These are phyloP conservation scores for Sugiyamaella marilandica DNA, from an alignment of 805 yeast species.

Conservation along the genomic window DNA sequence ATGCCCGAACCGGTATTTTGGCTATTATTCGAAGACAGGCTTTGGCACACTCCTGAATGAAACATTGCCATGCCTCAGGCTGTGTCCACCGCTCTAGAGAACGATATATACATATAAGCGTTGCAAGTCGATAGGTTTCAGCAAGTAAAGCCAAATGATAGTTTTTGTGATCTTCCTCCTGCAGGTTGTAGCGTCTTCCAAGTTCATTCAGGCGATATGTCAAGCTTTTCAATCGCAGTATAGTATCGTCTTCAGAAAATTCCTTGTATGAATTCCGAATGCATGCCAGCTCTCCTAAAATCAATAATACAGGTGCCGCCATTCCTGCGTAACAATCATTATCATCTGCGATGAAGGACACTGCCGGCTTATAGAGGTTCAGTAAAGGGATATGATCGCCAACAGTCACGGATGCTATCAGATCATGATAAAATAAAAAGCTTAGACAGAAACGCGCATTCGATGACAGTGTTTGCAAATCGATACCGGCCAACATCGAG, in stretches of 20 bases:
- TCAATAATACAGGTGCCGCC: not conserved
- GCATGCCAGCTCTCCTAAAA: constrained; percentile 2
- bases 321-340: constrained; percentile 4
- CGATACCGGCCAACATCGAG: not conserved
- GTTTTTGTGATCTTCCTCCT: not conserved
- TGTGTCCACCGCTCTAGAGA: too few relatives aligned
- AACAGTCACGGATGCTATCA: constrained; percentile 3
- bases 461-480: not conserved
- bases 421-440: constrained; percentile 4
- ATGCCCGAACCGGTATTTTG: constrained; percentile 1
- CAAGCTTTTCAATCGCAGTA: too few relatives aligned
- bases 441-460: constrained; percentile 1
- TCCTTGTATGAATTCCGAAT: not conserved
- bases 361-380: not conserved
- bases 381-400: constrained; percentile 1
- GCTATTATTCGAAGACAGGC: not conserved
- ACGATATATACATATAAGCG: not conserved
- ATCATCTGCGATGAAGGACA: not conserved
- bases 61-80: not conserved
- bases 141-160: not conserved
- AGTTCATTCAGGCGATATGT: not conserved
- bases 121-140: constrained; percentile 1
- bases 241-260: not conserved
- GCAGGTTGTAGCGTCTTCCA: not conserved
- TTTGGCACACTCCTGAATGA: not conserved